Evolutionary conservation across 176 grass and related monocot species (phyloP), one percentile per base, ranked within the genome.

Genomic region (Thalia dealbata): DNA sequence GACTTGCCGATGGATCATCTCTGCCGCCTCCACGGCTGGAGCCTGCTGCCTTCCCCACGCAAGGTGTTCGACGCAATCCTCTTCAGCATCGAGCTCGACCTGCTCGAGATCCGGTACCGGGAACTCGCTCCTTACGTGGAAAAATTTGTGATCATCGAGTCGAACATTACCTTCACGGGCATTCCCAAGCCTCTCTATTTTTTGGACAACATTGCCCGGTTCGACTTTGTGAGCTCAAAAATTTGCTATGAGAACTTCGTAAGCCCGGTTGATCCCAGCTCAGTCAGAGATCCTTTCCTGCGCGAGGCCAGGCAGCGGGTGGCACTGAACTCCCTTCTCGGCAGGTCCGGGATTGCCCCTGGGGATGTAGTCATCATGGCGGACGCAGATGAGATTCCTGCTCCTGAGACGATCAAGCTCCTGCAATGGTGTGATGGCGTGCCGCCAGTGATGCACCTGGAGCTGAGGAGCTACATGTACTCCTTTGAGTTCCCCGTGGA

Each of bases 401-500:
- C 85, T 24, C 82, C 85, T 55, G 87, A 90, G 74, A 97, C 89
- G 0, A 22, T 97, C 72, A 66, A 90, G 79, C 13, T 97, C 75
- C 81, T 97, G 75, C 88, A 86, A 81, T 97, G 93, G 89, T 97
- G 93, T 28, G 87, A 97, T 54, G 89, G 89, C 35, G 85, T 97
- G 73, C 93, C 93, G 5, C 89, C 83, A 10, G 81, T 91, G 71
- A 92, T 97, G 89, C 93, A 97, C 78, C 85, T 97, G 43, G 89
- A 92, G 80, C 79, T 97, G 66, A 92, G 83, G 76, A 78, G 92
- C 43, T 92, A 97, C 48, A 78, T 92, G 81, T 97, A 97, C 69
- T 97, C 93, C 65, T 97, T 97, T 28, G 93, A 92, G 70, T 97
- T 92, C 64, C 93, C 89, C 11, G 83, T 90, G n/a, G 93, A 90